phyloP scores from a whole-genome alignment of 345 rosid species.

The Euphorbia tirucalli region DNA sequence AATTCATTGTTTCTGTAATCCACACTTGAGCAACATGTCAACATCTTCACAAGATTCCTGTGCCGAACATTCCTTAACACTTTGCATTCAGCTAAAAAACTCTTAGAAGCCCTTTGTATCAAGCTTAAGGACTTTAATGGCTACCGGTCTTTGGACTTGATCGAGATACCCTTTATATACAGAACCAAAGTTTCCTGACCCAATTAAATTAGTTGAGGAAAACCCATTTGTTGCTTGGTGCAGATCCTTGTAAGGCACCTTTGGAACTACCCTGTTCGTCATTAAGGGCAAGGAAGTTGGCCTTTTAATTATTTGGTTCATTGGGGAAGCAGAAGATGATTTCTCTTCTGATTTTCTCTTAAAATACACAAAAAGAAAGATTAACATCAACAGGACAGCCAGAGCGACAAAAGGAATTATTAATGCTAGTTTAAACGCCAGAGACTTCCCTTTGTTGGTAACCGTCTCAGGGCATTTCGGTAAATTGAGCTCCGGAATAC shows the following conservation, averaged over 20 bases:
- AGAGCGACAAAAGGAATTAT: neutral
- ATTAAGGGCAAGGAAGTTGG: neutral
- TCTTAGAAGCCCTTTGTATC: slow-evolving; percentile 8
- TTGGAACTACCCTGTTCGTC: neutral
- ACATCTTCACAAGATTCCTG: slow-evolving; percentile 15
- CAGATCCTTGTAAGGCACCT: neutral
- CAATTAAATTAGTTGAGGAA: slow-evolving; percentile 4
- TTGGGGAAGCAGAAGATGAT: neutral
- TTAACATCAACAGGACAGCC: neutral
- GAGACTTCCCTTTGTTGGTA: slow-evolving; percentile 4
- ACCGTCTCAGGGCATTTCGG: slow-evolving; percentile 11
- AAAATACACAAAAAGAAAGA: slow-evolving; percentile 3
- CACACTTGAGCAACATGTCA: slow-evolving; percentile 10
- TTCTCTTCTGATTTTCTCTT: slow-evolving; percentile 11
- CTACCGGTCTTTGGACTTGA: neutral
- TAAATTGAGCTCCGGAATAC: slow-evolving; percentile 17
- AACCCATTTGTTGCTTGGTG: neutral
- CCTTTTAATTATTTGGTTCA: neutral
- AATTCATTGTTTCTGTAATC: slow-evolving; percentile 17
- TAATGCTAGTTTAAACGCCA: neutral
- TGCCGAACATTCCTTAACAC: slow-evolving; percentile 1
- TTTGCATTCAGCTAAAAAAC: slow-evolving; percentile 17
- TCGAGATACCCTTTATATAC: slow-evolving; percentile 9
- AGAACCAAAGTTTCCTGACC: slow-evolving; percentile 8
- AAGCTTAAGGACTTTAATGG: slow-evolving; percentile 18